phyloP scores from a whole-genome alignment of 495 filamentous ascomycete species.

The Pseudomonodictys pantanalensis region DNA sequence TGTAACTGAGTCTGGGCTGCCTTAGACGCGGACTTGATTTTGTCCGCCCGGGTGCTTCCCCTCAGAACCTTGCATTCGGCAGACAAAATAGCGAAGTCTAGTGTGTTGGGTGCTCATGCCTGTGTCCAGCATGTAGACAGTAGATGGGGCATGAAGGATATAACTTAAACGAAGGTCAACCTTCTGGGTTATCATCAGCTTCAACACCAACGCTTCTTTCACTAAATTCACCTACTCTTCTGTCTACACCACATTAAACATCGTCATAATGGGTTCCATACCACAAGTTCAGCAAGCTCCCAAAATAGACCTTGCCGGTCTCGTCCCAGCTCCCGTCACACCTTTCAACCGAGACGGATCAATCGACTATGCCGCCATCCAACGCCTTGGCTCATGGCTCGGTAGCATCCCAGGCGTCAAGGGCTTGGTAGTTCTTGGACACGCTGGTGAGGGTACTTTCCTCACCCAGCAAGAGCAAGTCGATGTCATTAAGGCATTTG shows the following conservation, averaged over 20 bases:
- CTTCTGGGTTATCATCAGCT: too few relatives aligned
- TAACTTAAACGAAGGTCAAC: too few relatives aligned
- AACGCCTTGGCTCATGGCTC: conserved; percentile 42
- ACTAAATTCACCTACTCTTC: not conserved
- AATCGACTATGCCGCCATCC: conserved; percentile 41
- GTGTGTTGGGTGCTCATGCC: too few relatives aligned
- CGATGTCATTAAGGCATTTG: conserved; percentile 40
- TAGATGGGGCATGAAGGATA: too few relatives aligned
- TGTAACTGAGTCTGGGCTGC: too few relatives aligned
- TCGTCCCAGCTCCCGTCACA: conserved; percentile 42
- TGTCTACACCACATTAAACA: not conserved
- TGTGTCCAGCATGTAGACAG: too few relatives aligned
- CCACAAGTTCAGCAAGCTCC: not conserved
- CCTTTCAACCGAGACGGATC: conserved; percentile 38
- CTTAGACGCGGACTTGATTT: too few relatives aligned
- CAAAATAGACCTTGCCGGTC: conserved; percentile 34
- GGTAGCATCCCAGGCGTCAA: conserved; percentile 42
- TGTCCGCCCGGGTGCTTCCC: too few relatives aligned
- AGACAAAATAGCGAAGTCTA: too few relatives aligned
- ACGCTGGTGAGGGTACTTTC: conserved; percentile 43
- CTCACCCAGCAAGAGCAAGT: conserved; percentile 41
- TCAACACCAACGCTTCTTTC: not conserved
- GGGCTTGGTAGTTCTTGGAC: conserved; percentile 42
- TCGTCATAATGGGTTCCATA: not conserved
- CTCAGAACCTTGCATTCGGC: too few relatives aligned